Base-by-base conservation (phyloP, 139 green algal species). In the Dunaliella sp. region DNA sequence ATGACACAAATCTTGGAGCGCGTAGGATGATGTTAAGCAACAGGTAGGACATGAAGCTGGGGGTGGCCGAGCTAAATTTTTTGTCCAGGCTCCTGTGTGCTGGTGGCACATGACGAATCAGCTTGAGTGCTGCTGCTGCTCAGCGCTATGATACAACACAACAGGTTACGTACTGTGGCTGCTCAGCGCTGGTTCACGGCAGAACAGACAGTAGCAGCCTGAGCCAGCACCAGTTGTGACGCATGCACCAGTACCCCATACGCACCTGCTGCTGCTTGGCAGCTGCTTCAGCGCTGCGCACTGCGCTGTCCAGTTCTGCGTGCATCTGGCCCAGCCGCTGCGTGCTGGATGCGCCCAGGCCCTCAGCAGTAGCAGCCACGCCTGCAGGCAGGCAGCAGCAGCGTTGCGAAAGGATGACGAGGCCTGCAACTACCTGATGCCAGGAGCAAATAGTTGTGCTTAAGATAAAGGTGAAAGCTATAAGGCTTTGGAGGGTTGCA, bases 231-330 rank as follows among this genome's bases (percentile, higher is more conserved):
- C 21, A 24, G 22, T 74, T 74, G 58, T 24, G 24, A 24, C 58
- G 22, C 58, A 21, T 74, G 58, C 24, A n/a, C 58, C 58, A 74
- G 58, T 74, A 74, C 58, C 24, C 22, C 48, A 88, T 25, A 12
- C 34, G 7, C 59, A 83, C 36, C 86, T 93, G 87, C 87, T 90
- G 86, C 32, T 84, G 38, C 28, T 32, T 58, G n/a, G 83, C 57
- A 0, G 33, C 25, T 1, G 79, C 76, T 35, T 91, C 84, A 74
- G 87, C 88, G 1, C 88, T 73, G 3, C 21, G 75, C 36, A 59
- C 79, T 37, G 91, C 88, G 0, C 1, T 26, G 0, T 59, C 59
- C 32, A 93, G 36, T 0, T 12, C 59, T 7, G n/a, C 59, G 1
- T 34, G 38, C 3, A 77, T 58, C 58, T 33, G 38, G 28, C 3